Base-by-base conservation (phyloP, 345 rosid species). In the Citrus glauca region DNA sequence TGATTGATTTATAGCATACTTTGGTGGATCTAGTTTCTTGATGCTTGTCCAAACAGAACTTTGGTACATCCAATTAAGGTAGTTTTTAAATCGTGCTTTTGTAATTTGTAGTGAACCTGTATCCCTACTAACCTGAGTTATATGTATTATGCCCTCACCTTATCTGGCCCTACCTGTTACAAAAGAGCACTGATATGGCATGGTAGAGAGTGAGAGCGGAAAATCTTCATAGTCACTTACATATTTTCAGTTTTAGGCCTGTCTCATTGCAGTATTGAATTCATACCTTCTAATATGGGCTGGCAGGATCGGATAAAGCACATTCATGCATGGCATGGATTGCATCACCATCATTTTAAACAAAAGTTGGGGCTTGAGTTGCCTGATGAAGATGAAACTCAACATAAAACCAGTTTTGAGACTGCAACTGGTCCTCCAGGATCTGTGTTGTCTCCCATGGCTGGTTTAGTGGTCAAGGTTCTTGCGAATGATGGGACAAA, bases 391-490 rank as follows among this genome's bases (percentile, higher is more conserved):
- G 87, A 85, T 71, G 93, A 88, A 78, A 84, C 74, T n/a, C 89
- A 85, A 30, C 94, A 89, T 40, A 90, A 82, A 78, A 83, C 84
- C 64, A 81, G 80, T 86, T 85, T 78, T 7, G 93, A 90, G 81
- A 53, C 85, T 72, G 75, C 87, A 59, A 83, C 87, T 69, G 88
- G 81, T 74, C 89, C 91, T 78, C 93, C 90, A 19, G 95, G 96
- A 59, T 82, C 91, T 42, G 89, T 93, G 66, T 85, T 89, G 69
- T 90, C 98, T 45, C 98, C 99, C 65, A 95, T 95, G 99, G 94
- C 99, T 86, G 98, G 98, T 69, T 87, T 93, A 70, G 97, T 91
- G 37, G 95, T 95, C 68, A 95, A 95, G 88, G 97, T 95, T 82
- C 89, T 95, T 71, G 85, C 79, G 27, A 80, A 89, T 77, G 89